phyloP scores from a whole-genome alignment of 768 basidiomycete species.

The Panaeolus papilionaceus region DNA sequence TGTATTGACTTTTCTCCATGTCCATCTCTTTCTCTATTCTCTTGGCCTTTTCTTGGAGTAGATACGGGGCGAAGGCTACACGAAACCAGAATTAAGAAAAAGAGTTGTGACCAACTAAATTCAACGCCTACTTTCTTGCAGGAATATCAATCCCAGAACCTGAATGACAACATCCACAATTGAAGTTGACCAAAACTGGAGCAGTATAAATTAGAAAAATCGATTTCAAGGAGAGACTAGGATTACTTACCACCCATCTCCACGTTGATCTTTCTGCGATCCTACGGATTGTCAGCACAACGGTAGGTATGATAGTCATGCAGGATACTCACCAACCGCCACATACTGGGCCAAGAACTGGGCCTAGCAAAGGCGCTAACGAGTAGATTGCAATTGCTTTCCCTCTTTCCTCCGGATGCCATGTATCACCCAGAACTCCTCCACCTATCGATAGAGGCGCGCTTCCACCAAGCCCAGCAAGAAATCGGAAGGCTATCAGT shows the following conservation, averaged over 20 bases:
- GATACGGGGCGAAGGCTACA: constrained; percentile 48
- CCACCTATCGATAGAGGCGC: constrained; percentile 75
- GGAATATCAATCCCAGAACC: constrained; percentile 56
- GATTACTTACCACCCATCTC: constrained; percentile 68
- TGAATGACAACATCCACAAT: constrained; percentile 64
- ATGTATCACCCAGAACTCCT: constrained; percentile 69
- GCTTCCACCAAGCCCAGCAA: constrained; percentile 75
- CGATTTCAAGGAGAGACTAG: not conserved
- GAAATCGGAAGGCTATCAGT: constrained; percentile 70
- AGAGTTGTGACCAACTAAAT: not conserved
- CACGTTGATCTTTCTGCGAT: constrained; percentile 68
- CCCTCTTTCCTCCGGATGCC: constrained; percentile 66
- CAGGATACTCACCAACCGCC: constrained; percentile 56
- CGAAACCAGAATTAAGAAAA: constrained; percentile 31
- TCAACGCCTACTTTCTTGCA: constrained; percentile 63
- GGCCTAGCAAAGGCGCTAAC: constrained; percentile 68
- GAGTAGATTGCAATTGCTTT: constrained; percentile 71
- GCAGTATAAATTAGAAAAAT: not conserved
- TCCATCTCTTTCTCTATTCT: constrained; percentile 51
- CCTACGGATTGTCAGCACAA: constrained; percentile 35
- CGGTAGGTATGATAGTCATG: not conserved
- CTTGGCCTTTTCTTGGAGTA: constrained; percentile 58
- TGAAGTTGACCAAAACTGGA: constrained; percentile 70
- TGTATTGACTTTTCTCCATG: constrained; percentile 47
- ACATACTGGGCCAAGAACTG: constrained; percentile 66